Evolutionary conservation across 2,329 filamentous ascomycete species (phyloP), one percentile per base, ranked within the genome.

Genomic region (Colletotrichum truncatum): DNA sequence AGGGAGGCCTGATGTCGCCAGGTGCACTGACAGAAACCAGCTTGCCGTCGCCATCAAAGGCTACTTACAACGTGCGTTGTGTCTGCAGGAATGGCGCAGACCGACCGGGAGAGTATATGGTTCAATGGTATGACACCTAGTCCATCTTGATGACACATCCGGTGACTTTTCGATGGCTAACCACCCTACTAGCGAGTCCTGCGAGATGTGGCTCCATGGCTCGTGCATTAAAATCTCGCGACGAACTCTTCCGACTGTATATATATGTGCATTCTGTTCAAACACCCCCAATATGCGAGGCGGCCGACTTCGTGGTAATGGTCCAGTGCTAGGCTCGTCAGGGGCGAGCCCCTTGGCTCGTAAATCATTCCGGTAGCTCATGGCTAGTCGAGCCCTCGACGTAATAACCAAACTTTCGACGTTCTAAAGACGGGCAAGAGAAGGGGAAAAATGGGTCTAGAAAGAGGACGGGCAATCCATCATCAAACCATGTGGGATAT

Each of bases 121-220:
- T 91, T 63, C 87, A 89, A 75, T 91, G 88, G 88, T 90, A 81
- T 66, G 84, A 34, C 7, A 23, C 26, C n/a, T n/a, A n/a, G n/a
- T n/a, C n/a, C n/a, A n/a, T n/a, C n/a, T 12, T 49, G 18, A 43
- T 2, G 6, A 23, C 16, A 6, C 10, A 12, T 6, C 7, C 7
- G 6, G 16, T 46, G 16, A 11, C 23, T 10, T 21, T 10, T 21
- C 9, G 25, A 5, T 21, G 16, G 61, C 64, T 56, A 39, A 66
- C 48, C 25, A 32, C n/a, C 14, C 18, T 4, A 53, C 16, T 69
- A 90, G 88, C 71, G 85, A 89, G 76, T 87, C 86, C 23, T 91
- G 88, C 72, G 87, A 90, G 70, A 85, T 88, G 79, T 89, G 85
- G 82, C 83, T 90, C 28, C 88, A 91, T 72, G 87, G 85, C n/a